phyloP scores from a whole-genome alignment of 2,329 filamentous ascomycete genomes.

The Fusarium miscanthi region DNA sequence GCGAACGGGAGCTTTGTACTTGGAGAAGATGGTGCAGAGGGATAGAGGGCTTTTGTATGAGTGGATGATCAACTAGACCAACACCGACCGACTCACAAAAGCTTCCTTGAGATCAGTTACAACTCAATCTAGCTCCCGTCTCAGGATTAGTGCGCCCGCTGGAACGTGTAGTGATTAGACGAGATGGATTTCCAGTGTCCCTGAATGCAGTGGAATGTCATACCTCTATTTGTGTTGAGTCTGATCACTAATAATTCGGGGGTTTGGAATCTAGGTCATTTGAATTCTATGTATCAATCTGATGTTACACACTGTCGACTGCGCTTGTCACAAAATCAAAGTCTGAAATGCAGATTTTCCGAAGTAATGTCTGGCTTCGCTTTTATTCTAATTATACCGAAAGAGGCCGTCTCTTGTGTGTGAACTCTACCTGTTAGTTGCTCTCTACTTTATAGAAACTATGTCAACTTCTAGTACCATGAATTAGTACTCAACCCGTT shows the following conservation, averaged over 20 bases:
- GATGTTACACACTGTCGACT: neutral
- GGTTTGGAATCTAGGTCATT: neutral
- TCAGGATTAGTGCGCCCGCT: conserved; percentile 18
- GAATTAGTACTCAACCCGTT: neutral
- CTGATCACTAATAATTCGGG: neutral
- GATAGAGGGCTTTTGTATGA: conserved; percentile 1
- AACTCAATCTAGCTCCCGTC: conserved; percentile 6
- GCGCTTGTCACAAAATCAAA: too few species aligned
- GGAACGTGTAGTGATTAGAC: conserved; percentile 19
- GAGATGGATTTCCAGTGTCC: neutral
- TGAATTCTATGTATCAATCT: neutral
- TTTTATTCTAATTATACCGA: neutral
- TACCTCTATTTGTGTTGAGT: conserved; percentile 1
- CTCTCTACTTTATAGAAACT: neutral
- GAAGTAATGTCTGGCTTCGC: too few species aligned
- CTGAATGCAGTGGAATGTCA: conserved; percentile 18
- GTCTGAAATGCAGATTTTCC: neutral
- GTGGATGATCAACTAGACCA: conserved; percentile 19
- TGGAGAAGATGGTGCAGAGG: neutral
- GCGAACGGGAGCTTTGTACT: conserved; percentile 1
- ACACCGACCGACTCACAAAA: neutral
- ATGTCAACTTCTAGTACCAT: neutral
- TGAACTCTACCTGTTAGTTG: too few species aligned
- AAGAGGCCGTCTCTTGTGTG: neutral
- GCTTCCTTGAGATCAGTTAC: neutral